Conservation (phyloP, 2,329 filamentous ascomycete species). For the Berkeleyomyces basicola region DNA sequence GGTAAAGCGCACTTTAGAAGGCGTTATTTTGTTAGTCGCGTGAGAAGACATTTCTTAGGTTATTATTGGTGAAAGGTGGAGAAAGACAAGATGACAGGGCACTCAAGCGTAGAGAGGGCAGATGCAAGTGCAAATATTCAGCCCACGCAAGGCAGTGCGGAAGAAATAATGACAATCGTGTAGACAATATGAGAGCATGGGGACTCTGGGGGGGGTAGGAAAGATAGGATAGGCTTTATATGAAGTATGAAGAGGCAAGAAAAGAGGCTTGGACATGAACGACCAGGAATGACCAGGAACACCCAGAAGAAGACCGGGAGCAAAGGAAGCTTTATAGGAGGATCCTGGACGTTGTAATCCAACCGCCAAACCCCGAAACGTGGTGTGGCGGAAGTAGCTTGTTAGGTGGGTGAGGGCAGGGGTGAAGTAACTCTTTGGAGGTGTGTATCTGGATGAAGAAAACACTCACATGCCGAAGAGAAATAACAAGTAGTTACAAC, state of each 20-base stretch:
- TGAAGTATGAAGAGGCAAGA: not conserved
- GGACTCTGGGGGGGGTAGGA: slow-evolving; percentile 14
- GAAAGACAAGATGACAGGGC: not conserved
- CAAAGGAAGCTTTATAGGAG: not conserved
- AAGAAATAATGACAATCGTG: slow-evolving; percentile 91
- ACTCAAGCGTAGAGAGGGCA: slow-evolving; percentile 57
- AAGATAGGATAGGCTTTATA: slow-evolving; percentile 1
- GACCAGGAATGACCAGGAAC: not conserved
- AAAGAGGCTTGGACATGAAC: no score
- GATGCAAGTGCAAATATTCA: slow-evolving; percentile 66
- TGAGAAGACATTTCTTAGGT: not conserved
- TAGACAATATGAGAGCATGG: slow-evolving; percentile 67
- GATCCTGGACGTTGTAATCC: not conserved
- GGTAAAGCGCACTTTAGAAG: slow-evolving; percentile 28
- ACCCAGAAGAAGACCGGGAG: not conserved
- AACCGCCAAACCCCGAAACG: not conserved
- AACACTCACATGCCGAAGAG: not conserved
- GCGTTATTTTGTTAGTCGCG: slow-evolving; percentile 20
- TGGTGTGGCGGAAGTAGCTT: not conserved
- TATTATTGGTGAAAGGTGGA: not conserved
- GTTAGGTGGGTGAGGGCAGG: not conserved
- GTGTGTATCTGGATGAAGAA: not conserved
- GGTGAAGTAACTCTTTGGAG: not conserved
- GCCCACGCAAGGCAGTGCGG: slow-evolving; percentile 70
- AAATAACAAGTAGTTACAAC: not conserved